These are phyloP conservation scores for Ogataea methanolica DNA, from an alignment of 805 yeast genomes.

Conservation along the genomic window DNA sequence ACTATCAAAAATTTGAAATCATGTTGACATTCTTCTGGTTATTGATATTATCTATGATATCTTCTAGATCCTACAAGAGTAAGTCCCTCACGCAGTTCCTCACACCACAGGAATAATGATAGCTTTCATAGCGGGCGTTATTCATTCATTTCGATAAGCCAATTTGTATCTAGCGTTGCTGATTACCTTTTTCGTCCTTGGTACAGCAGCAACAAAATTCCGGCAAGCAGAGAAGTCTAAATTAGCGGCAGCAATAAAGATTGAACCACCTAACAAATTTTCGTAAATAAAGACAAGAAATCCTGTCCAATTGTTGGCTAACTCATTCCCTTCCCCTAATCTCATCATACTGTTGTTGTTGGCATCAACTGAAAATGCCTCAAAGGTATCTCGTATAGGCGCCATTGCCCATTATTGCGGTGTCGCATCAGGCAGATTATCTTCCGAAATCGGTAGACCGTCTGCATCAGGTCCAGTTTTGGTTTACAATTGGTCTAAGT, in stretches of 20 bases:
- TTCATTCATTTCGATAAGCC: constrained; percentile 5
- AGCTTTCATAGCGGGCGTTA: constrained; percentile 8
- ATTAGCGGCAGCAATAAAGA: background rate
- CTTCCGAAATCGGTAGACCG: constrained; percentile 12
- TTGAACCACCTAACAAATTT: background rate
- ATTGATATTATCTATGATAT: background rate
- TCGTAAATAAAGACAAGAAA: background rate
- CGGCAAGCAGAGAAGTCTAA: constrained; percentile 3
- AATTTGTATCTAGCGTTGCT: constrained; percentile 4
- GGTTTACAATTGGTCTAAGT: constrained; percentile 7
- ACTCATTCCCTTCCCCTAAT: background rate
- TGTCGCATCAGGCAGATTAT: constrained; percentile 10
- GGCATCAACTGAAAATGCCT: background rate
- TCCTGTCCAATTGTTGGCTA: background rate
- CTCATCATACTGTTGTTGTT: background rate
- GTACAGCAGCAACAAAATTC: constrained; percentile 9
- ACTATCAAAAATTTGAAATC: background rate
- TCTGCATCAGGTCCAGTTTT: constrained; percentile 2
- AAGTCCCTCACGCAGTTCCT: too few relatives aligned
- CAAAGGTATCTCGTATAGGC: background rate
- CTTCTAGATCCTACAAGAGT: constrained; percentile 2
- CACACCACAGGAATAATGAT: constrained; percentile 5
- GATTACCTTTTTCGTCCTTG: constrained; percentile 4
- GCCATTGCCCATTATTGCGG: constrained; percentile 6
- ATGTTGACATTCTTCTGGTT: background rate